phyloP scores from a whole-genome alignment of 2,329 filamentous ascomycete species.

The Arthrobotrys conoides region DNA sequence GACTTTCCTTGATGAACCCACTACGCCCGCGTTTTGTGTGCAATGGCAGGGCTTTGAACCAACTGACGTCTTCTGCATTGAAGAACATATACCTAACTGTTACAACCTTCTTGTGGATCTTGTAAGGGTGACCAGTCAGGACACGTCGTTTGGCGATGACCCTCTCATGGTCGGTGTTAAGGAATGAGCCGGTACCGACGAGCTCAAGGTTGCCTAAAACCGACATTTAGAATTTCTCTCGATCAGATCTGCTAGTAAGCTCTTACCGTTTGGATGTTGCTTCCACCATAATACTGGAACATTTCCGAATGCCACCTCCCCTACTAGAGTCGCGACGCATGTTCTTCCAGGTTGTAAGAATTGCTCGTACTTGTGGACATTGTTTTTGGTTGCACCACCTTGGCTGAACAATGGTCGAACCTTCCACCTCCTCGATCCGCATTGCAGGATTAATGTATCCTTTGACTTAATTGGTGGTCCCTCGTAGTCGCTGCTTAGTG shows the following conservation, averaged over 20 bases:
- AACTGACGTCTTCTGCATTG: slow-evolving; percentile 86
- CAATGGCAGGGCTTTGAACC: slow-evolving; percentile 96
- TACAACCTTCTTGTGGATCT: slow-evolving; percentile 98
- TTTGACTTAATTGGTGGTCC: slow-evolving; percentile 84
- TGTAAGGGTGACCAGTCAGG: slow-evolving; percentile 94
- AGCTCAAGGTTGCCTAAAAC: slow-evolving; percentile 73
- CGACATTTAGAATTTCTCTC: slow-evolving; percentile 61
- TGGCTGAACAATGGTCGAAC: slow-evolving; percentile 93
- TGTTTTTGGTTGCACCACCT: slow-evolving; percentile 89
- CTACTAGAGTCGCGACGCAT: slow-evolving; percentile 89
- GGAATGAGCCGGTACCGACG: slow-evolving; percentile 86
- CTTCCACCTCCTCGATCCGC: slow-evolving; percentile 85
- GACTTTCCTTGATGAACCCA: slow-evolving; percentile 91
- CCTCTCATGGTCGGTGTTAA: slow-evolving; percentile 80
- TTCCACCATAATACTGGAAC: slow-evolving; percentile 78
- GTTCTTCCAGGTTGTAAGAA: slow-evolving; percentile 92
- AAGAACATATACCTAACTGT: slow-evolving; percentile 99
- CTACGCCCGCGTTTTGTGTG: slow-evolving; percentile 92
- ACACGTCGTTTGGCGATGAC: slow-evolving; percentile 95
- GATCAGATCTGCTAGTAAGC: not conserved
- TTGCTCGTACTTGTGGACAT: slow-evolving; percentile 93
- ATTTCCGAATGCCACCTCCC: slow-evolving; percentile 91
- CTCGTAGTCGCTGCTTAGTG: slow-evolving; percentile 81
- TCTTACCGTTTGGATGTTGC: slow-evolving; percentile 53
- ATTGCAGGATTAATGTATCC: slow-evolving; percentile 91